These are phyloP conservation scores for Thyridium curvatum DNA, from an alignment of 2,329 filamentous ascomycete species.

Conservation along the genomic window DNA sequence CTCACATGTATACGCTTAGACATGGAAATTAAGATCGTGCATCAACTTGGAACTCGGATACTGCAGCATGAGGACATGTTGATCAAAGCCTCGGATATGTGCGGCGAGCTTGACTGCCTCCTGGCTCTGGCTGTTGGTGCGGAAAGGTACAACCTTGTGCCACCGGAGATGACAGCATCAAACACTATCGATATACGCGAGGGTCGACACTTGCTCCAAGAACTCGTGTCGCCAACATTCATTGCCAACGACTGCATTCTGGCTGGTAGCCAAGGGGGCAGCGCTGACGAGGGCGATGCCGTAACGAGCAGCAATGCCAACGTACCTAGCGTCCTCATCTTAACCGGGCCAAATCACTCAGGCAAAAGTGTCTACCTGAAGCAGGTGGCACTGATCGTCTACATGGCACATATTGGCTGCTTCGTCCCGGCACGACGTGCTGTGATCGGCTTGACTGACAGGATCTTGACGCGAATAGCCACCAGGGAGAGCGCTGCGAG, in stretches of 20 bases:
- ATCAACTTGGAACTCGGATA: constrained; percentile 65
- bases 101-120: constrained; percentile 82
- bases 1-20: constrained; percentile 51
- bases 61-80: constrained; percentile 64
- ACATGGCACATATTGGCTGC: constrained; percentile 86
- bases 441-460: constrained; percentile 81
- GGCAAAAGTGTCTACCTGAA: constrained; percentile 96
- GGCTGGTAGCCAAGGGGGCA: constrained; percentile 49
- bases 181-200: constrained; percentile 68
- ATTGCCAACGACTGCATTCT: constrained; percentile 77
- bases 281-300: constrained; percentile 11
- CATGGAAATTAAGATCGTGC: constrained; percentile 81
- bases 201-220: constrained; percentile 85
- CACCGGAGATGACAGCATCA: constrained; percentile 61
- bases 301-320: constrained; percentile 4
- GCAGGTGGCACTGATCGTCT: constrained; percentile 84
- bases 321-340: constrained; percentile 62
- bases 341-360: constrained; percentile 94
- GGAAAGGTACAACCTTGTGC: constrained; percentile 61
- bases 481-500: constrained; percentile 59
- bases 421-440: constrained; percentile 80
- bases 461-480: constrained; percentile 79
- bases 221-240: constrained; percentile 72
- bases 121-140: constrained; percentile 76
- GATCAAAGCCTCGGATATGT: constrained; percentile 64